A percentile compares a stretch with the other conserved stretches of the same genome.
These are phyloP conservation scores for Fusarium aywerte DNA, from an alignment of 2,329 filamentous ascomycete genomes.

Conservation along the genomic window DNA sequence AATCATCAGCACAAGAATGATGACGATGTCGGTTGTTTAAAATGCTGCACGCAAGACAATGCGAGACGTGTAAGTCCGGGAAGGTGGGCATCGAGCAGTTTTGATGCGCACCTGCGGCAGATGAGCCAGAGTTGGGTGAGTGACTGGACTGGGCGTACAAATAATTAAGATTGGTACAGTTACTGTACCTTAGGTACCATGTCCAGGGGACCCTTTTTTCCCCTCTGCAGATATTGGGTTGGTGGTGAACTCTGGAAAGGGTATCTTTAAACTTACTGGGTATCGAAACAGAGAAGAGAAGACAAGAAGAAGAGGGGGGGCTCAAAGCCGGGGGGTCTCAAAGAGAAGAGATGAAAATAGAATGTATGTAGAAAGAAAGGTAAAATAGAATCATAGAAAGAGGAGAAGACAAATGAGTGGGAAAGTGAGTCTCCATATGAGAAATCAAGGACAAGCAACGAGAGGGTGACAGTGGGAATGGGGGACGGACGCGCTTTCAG, in stretches of 20 bases:
- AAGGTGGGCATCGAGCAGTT: slow-evolving; percentile 40
- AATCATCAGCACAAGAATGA: slow-evolving; percentile 14
- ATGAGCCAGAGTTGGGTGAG: slow-evolving; percentile 27
- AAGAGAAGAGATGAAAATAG: slow-evolving; percentile 23
- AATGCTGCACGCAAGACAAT: slow-evolving; percentile 17
- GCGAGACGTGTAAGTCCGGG: slow-evolving; percentile 40
- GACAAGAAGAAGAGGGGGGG: slow-evolving; percentile 20
- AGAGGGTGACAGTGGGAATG: slow-evolving; percentile 40
- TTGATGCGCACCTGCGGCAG: slow-evolving; percentile 34
- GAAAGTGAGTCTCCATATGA: slow-evolving; percentile 23
- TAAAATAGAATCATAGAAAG: slow-evolving; percentile 22
- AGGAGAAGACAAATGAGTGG: slow-evolving; percentile 28
- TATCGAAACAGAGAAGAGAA: slow-evolving; percentile 33
- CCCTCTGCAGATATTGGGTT: slow-evolving; percentile 28
- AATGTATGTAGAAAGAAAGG: slow-evolving; percentile 32
- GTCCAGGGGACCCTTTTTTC: slow-evolving; percentile 34
- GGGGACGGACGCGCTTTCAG: slow-evolving; percentile 37
- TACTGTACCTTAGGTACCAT: not conserved
- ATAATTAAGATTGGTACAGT: slow-evolving; percentile 32
- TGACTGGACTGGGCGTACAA: slow-evolving; percentile 28
- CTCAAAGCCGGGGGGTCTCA: slow-evolving; percentile 16
- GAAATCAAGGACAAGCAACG: slow-evolving; percentile 35
- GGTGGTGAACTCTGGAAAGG: slow-evolving; percentile 14
- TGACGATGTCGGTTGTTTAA: slow-evolving; percentile 15
- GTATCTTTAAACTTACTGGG: slow-evolving; percentile 8